These are phyloP conservation scores for Hypericum androsaemum DNA, from an alignment of 345 rosid genomes.

Conservation along the genomic window DNA sequence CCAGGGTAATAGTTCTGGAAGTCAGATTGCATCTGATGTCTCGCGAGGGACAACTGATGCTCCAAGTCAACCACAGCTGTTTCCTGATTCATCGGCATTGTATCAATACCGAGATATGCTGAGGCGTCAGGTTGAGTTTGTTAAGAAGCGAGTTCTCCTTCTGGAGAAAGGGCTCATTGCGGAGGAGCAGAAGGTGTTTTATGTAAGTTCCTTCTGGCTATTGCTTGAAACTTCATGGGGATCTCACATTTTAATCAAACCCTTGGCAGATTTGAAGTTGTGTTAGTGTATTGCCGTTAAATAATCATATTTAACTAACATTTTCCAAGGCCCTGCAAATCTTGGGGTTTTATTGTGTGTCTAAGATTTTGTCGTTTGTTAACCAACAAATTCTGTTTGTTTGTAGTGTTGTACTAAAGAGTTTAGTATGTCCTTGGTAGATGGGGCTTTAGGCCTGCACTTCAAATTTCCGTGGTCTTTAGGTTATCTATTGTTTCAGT, in stretches of 20 bases:
- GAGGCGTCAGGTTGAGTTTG: conserved; percentile 82
- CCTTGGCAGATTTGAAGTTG: background rate
- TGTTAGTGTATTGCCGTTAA: too few relatives aligned
- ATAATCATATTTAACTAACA: too few relatives aligned
- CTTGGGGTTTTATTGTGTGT: too few relatives aligned
- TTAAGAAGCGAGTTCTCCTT: conserved; percentile 90
- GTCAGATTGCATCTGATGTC: conserved; percentile 33
- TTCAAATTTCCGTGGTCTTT: too few relatives aligned
- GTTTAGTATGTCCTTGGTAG: too few relatives aligned
- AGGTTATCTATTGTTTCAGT: too few relatives aligned
- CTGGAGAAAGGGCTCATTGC: conserved; percentile 73
- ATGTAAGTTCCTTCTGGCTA: conserved; percentile 36
- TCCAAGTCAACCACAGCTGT: conserved; percentile 31
- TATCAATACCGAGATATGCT: conserved; percentile 85
- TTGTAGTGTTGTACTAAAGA: too few relatives aligned
- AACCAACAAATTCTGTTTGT: too few relatives aligned
- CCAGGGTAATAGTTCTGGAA: conserved; percentile 39
- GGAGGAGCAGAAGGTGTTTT: conserved; percentile 53
- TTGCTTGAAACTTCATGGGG: conserved; percentile 2
- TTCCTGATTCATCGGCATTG: conserved; percentile 41
- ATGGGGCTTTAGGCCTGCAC: too few relatives aligned
- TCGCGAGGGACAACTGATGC: conserved; percentile 42
- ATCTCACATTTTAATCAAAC: conserved; percentile 1
- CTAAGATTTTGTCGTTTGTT: too few relatives aligned
- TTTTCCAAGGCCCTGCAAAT: too few relatives aligned